Percentiles rank a stretch among this genome's conserved stretches.
These are phyloP conservation scores for Epichloe hybrida DNA, from an alignment of 2,329 filamentous ascomycete species.

Conservation along the genomic window DNA sequence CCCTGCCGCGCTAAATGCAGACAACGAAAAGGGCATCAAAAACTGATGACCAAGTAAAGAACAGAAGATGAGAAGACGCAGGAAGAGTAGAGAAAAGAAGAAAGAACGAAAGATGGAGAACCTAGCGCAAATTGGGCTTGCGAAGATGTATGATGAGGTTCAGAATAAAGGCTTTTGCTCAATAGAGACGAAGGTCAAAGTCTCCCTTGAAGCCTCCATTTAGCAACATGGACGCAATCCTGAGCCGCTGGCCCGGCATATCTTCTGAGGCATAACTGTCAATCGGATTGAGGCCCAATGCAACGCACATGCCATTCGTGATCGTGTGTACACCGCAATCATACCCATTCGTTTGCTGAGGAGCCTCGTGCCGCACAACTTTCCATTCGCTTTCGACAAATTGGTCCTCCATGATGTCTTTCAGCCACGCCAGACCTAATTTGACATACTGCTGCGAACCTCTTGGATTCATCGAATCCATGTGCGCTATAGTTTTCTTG, in stretches of 20 bases:
- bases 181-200: conserved; percentile 34
- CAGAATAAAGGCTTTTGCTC: not conserved
- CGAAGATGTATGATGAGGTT: not conserved
- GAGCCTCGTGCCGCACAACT: conserved; percentile 33
- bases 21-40: not conserved
- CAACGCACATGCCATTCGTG: conserved; percentile 54
- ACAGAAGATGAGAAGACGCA: not conserved
- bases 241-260: conserved; percentile 44
- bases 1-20: conserved; percentile 2
- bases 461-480: conserved; percentile 47
- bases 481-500: conserved; percentile 48
- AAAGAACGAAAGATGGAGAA: not conserved
- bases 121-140: not conserved
- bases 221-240: conserved; percentile 51
- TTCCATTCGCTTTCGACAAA: conserved; percentile 49
- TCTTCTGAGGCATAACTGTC: conserved; percentile 35
- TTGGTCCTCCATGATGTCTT: conserved; percentile 37
- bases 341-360: conserved; percentile 49
- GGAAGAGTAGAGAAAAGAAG: not conserved
- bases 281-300: conserved; percentile 38
- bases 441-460: conserved; percentile 27
- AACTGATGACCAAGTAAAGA: not conserved
- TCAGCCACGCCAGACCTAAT: conserved; percentile 40
- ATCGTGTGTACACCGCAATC: conserved; percentile 72
- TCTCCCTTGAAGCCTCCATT: conserved; percentile 53